Evolutionary conservation across 495 filamentous ascomycete genomes (phyloP).

Genomic region (Penicillium daleae): DNA sequence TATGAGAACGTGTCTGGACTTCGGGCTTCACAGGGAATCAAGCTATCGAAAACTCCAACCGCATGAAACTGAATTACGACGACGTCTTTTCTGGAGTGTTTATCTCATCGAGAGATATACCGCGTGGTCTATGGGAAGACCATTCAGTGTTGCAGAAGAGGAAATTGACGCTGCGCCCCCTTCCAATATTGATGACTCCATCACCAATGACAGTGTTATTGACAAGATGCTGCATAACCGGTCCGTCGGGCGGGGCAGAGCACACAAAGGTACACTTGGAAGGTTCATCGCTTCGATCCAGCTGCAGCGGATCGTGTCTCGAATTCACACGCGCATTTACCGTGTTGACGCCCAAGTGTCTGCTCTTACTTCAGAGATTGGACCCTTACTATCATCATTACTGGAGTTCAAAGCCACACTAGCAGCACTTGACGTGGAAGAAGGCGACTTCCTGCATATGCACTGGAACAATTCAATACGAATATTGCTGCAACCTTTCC

Average conservation of each 20-base stretch:
- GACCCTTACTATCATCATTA: conserved; percentile 32
- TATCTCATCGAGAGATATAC: conserved; percentile 45
- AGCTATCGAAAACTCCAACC: conserved; percentile 27
- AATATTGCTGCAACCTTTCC: conserved; percentile 46
- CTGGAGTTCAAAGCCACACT: conserved; percentile 39
- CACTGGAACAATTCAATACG: conserved; percentile 47
- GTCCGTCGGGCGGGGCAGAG: no score
- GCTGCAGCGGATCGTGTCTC: conserved; percentile 43
- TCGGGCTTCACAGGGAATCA: conserved; percentile 42
- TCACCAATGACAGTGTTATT: conserved; percentile 22
- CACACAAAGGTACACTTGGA: conserved; percentile 12
- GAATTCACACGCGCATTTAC: conserved; percentile 45
- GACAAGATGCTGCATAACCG: not conserved
- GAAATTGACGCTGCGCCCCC: conserved; percentile 45
- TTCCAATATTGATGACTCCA: conserved; percentile 31
- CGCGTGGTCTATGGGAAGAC: conserved; percentile 42
- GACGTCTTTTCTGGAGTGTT: conserved; percentile 48
- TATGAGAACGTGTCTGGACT: conserved; percentile 47
- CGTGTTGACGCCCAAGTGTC: conserved; percentile 39
- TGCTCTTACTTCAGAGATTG: conserved; percentile 33
- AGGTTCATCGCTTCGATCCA: conserved; percentile 39
- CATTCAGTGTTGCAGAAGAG: conserved; percentile 46
- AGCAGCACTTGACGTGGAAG: conserved; percentile 28
- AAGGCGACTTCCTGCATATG: conserved; percentile 43
- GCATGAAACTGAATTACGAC: conserved; percentile 36